These are phyloP conservation scores for Xanthoconium separans DNA, from an alignment of 1,284 basidiomycete species.

Conservation along the genomic window DNA sequence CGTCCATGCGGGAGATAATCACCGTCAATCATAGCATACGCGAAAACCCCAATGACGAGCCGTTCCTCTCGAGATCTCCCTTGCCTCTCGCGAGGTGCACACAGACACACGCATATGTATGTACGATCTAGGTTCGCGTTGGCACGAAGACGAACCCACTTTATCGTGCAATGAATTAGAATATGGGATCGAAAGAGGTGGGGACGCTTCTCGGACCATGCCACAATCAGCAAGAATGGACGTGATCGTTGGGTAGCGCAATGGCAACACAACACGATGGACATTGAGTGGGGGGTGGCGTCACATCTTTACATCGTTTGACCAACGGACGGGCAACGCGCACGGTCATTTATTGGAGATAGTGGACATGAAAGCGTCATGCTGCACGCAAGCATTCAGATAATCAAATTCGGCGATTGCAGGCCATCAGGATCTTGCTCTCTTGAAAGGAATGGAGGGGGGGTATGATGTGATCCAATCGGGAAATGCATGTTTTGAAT, in stretches of 20 bases:
- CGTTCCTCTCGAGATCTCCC: background rate
- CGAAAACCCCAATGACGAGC: background rate
- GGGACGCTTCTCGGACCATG: background rate
- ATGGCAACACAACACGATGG: too few species aligned
- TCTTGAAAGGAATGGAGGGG: slow-evolving; percentile 9
- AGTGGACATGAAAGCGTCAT: background rate
- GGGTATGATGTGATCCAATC: background rate
- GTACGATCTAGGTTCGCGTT: background rate
- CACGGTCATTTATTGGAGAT: background rate
- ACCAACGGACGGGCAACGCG: too few species aligned
- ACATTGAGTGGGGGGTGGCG: too few species aligned
- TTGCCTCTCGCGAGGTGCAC: too few species aligned
- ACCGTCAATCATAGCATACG: slow-evolving; percentile 22
- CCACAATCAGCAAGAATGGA: background rate
- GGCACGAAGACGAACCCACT: background rate
- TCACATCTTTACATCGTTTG: too few species aligned
- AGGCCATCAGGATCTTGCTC: background rate
- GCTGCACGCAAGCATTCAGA: background rate
- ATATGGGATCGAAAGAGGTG: background rate
- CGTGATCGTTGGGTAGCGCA: background rate
- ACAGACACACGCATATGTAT: background rate
- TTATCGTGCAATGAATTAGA: background rate
- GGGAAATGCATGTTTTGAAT: slow-evolving; percentile 5
- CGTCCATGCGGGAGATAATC: slow-evolving; percentile 23
- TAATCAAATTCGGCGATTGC: background rate